Evolutionary conservation across 768 basidiomycete genomes (phyloP), one percentile per base, ranked within the genome.

Genomic region (Suillus tomentosus): DNA sequence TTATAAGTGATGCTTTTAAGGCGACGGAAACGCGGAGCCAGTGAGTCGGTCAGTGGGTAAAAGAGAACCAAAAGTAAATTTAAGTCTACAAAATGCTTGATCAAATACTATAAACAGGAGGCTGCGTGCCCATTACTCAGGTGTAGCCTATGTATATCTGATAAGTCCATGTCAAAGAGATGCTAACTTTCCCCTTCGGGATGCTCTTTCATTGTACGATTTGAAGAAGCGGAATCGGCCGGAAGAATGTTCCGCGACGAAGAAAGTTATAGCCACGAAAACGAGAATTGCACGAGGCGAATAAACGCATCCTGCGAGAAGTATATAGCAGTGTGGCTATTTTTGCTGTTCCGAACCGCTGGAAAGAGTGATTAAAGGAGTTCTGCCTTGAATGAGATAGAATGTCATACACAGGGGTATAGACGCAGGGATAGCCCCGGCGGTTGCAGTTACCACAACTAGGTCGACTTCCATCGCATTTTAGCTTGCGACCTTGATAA

Each of bases 391-490:
- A 54, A 45, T 9, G 24, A 55, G 42, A 14, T n/a, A 34, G 31
- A 27, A 37, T 60, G 58, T 79, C 87, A 77, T 79, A 89, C 88
- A 91, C 90, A 64, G 90, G 86, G 24, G 79, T 70, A 71, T 91
- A 91, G 53, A 71, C 68, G 69, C 90, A 91, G 2, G 84, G 81
- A 66, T 80, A 81, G 27, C 81, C 80, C 42, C 90, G 82, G 63
- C 81, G 81, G 69, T 84, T 79, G 73, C 90, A 91, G 70, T 91
- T 90, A 40, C 78, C 79, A 72, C 90, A 91, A 42, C 83, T 82
- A 3, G 88, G 87, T 36, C 82, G 81, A 60, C 72, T 67, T 15
- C 90, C 90, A 68, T 90, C 88, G 71, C 90, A 91, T 75, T 90
- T 91, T 62, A 91, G 73, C 74, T 90, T 90, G 65, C 89, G 81